phyloP scores from a whole-genome alignment of 148 eudicot genomes.

The Fagopyrum esculentum region DNA sequence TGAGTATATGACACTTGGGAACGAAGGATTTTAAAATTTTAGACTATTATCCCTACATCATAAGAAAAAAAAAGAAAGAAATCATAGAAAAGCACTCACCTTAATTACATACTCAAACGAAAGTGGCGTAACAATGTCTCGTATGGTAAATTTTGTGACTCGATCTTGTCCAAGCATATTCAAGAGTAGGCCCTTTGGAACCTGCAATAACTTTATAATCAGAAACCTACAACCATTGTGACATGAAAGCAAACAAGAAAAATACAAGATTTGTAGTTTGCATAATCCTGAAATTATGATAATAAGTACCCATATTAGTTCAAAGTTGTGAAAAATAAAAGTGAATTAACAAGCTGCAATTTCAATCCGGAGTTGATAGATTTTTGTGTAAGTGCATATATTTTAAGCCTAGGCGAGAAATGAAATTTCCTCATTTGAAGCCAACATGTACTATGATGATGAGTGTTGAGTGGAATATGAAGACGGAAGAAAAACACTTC shows the following conservation, averaged over 20 bases:
- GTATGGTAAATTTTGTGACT: constrained; percentile 62
- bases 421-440: background rate
- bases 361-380: background rate
- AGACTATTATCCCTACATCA: too few relatives aligned
- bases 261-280: background rate
- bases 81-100: constrained; percentile 32
- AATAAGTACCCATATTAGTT: background rate
- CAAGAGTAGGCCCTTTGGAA: constrained; percentile 60
- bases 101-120: constrained; percentile 50
- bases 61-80: background rate
- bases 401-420: background rate
- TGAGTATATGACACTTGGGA: background rate
- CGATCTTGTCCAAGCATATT: constrained; percentile 56
- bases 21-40: background rate
- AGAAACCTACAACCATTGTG: background rate
- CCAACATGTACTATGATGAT: background rate
- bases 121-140: constrained; percentile 62
- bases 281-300: background rate
- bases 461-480: too few relatives aligned
- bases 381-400: background rate
- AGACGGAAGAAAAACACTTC: too few relatives aligned
- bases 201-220: constrained; percentile 28
- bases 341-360: background rate
- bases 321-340: background rate
- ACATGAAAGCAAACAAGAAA: background rate